phyloP scores from a whole-genome alignment of 1,284 basidiomycete species.

The Cryptococcus neoformans region DNA sequence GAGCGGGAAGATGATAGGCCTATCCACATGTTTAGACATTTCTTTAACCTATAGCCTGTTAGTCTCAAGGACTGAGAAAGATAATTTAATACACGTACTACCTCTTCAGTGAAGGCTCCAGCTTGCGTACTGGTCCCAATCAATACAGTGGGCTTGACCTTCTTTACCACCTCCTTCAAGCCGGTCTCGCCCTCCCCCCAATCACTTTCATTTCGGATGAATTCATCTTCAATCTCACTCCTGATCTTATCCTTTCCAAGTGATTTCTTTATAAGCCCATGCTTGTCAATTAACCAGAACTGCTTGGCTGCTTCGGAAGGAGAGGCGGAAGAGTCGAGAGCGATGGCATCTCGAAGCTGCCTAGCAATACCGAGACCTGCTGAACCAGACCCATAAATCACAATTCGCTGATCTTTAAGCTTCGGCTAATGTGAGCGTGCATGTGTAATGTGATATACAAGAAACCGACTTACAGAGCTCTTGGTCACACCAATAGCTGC shows the following conservation, averaged over 20 bases:
- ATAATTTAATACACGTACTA: slow-evolving; percentile 41
- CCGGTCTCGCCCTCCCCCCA: slow-evolving; percentile 53
- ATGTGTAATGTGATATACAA: too few relatives aligned
- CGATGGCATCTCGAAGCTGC: slow-evolving; percentile 65
- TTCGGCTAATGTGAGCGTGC: slow-evolving; percentile 24
- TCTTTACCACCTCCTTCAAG: slow-evolving; percentile 66
- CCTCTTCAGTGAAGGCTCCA: slow-evolving; percentile 74
- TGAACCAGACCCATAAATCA: slow-evolving; percentile 76
- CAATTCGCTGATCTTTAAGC: slow-evolving; percentile 68
- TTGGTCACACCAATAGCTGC: slow-evolving; percentile 71
- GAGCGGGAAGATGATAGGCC: slow-evolving; percentile 76
- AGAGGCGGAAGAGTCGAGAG: slow-evolving; percentile 53
- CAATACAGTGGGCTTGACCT: slow-evolving; percentile 65
- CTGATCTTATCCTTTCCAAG: slow-evolving; percentile 56
- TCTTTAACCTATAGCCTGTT: slow-evolving; percentile 51
- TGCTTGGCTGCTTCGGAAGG: slow-evolving; percentile 56
- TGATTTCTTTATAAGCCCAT: slow-evolving; percentile 50
- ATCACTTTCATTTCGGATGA: slow-evolving; percentile 54
- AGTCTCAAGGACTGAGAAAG: not conserved
- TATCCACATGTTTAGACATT: slow-evolving; percentile 64
- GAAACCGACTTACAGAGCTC: slow-evolving; percentile 21
- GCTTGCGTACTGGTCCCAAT: slow-evolving; percentile 77
- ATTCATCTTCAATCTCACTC: slow-evolving; percentile 56
- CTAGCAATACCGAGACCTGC: slow-evolving; percentile 72
- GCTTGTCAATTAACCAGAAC: slow-evolving; percentile 61